Conservation (phyloP, 352 stramenopile species). For the Phytophthora tubulina region DNA sequence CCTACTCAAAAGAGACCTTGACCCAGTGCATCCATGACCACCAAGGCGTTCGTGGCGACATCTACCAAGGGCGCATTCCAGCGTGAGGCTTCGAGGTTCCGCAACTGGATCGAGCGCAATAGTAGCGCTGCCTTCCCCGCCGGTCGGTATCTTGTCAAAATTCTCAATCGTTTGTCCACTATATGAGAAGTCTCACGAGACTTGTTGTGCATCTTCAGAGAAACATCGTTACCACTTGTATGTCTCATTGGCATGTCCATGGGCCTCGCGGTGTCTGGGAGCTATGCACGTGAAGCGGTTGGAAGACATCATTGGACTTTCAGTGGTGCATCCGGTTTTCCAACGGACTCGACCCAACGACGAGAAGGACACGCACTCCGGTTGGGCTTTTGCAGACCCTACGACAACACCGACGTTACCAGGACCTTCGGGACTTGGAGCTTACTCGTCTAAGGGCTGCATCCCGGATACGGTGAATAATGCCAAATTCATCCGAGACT, state of each 20-base stretch:
- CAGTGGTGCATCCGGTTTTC: constrained; percentile 81
- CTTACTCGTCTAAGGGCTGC: constrained; percentile 50
- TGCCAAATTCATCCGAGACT: constrained; percentile 79
- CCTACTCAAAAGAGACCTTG: neutral
- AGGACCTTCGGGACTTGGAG: constrained; percentile 40
- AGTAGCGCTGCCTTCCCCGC: constrained; percentile 31
- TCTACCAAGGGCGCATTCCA: constrained; percentile 45
- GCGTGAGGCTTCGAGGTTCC: constrained; percentile 40
- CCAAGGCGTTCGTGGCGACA: constrained; percentile 36
- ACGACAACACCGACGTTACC: constrained; percentile 45
- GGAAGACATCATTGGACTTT: constrained; percentile 88
- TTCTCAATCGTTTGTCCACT: constrained; percentile 1
- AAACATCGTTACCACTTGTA: constrained; percentile 90
- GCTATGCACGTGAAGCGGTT: constrained; percentile 91
- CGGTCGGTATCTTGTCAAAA: constrained; percentile 23
- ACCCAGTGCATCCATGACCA: constrained; percentile 26
- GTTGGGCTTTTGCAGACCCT: constrained; percentile 88
- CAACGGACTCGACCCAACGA: constrained; percentile 70
- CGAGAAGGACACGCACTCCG: constrained; percentile 75
- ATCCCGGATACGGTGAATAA: constrained; percentile 72
- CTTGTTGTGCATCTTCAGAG: constrained; percentile 17
- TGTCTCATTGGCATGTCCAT: constrained; percentile 93
- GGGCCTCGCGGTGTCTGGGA: constrained; percentile 62
- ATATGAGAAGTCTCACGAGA: constrained; percentile 25
- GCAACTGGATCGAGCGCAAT: constrained; percentile 47